Base-by-base conservation (phyloP, 2,329 filamentous ascomycete genomes). In the Sordariomycetes sp. region DNA sequence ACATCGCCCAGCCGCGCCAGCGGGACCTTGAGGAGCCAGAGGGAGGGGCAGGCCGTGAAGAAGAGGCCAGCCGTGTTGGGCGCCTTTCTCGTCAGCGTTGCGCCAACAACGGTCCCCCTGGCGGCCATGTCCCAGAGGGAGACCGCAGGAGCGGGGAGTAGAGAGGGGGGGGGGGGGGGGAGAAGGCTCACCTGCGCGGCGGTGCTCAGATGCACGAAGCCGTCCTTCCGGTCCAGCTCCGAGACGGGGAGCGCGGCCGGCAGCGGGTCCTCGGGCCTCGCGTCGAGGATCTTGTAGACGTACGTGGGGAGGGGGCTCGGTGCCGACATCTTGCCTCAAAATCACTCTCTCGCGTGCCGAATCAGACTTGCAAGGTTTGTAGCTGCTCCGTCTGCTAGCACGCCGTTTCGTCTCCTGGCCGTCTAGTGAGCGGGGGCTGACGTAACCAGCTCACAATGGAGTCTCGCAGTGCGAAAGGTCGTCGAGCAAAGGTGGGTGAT, bases 141-240 rank as follows among this genome's bases (percentile, higher is more conserved):
- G 39, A 20, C 15, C 34, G 15, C 35, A 32, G n/a, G 24, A 25
- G 24, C 35, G 52, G 42, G 34, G 28, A 57, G 39, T 17, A 17
- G 35, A 36, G 15, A 60, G 42, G 42, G 42, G 3, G n/a, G 15
- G n/a, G 3, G 3, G 42, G 3, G 42, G 42, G 42, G 45, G 36
- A 10, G 3, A 39, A 39, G 10, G 15, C 65, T 62, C 64, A 78
- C 78, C 71, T 85, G 82, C 42, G 68, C 68, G 1, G 76, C 72
- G 0, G 76, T 79, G 64, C 81, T 84, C 17, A 85, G 66, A 62
- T 85, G 82, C 35, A 85, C 71, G 67, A 82, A 85, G 54, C 81
- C 81, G 64, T 85, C 81, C 39, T 77, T 74, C 61, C 69, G 67
- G 66, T 85, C 82, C 52, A 84, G 76, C 36, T 79, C 76, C 13